Conservation (phyloP, 768 basidiomycete species). For the Termitomyces eurrhizus region DNA sequence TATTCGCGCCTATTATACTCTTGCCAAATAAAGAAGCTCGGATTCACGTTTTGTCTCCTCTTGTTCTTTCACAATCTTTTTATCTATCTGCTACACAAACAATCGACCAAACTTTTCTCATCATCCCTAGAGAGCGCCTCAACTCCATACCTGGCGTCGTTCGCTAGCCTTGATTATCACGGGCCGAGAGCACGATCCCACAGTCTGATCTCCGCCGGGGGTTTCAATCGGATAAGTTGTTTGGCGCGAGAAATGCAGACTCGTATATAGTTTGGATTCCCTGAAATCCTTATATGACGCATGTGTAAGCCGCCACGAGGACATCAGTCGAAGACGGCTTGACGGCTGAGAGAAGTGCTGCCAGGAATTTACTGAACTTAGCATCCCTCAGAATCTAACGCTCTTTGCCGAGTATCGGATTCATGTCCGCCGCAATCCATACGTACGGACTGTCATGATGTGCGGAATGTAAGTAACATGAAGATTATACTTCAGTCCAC, state of each 20-base stretch:
- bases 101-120: neutral
- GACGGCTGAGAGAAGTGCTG: neutral
- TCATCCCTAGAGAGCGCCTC: neutral
- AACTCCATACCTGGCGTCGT: neutral
- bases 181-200: neutral
- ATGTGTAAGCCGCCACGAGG: constrained; percentile 1
- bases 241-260: neutral
- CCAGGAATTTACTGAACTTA: neutral
- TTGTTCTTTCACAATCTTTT: neutral
- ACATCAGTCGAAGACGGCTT: neutral
- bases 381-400: neutral
- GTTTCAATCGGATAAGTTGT: neutral
- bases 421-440: neutral
- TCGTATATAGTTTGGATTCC: neutral
- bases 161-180: neutral
- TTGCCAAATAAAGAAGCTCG: constrained; percentile 17
- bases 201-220: neutral
- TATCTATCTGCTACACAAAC: neutral
- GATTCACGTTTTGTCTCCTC: constrained; percentile 8
- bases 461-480: neutral
- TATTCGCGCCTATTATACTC: constrained; percentile 20
- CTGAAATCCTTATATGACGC: neutral
- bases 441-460: neutral
- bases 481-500: neutral
- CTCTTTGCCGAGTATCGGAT: constrained; percentile 1